These are phyloP conservation scores for Magnusiomyces sp. DNA, from an alignment of 1,139 yeast genomes.

Conservation along the genomic window DNA sequence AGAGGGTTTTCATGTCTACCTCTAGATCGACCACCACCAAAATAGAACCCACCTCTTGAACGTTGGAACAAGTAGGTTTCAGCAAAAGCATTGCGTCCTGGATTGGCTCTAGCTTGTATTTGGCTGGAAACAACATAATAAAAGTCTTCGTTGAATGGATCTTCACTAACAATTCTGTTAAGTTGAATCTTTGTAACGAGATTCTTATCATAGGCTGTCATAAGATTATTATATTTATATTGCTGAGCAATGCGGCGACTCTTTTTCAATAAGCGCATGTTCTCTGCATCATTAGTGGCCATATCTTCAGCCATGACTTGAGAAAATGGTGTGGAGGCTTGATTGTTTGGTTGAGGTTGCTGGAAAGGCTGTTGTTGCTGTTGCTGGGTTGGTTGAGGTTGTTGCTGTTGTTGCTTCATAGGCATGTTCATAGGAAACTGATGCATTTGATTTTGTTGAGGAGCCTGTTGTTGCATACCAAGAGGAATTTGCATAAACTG, in stretches of 20 bases:
- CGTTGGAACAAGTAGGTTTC: conserved; percentile 92
- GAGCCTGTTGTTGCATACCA: too few species aligned
- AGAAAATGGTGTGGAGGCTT: conserved; percentile 14
- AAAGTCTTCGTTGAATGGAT: conserved; percentile 94
- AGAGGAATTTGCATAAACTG: too few species aligned
- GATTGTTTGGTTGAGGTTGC: conserved; percentile 25
- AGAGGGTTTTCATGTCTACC: conserved; percentile 72
- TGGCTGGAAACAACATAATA: conserved; percentile 91
- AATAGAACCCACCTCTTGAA: conserved; percentile 38
- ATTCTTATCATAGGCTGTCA: conserved; percentile 96
- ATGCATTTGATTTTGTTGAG: too few species aligned
- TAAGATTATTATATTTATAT: conserved; percentile 78
- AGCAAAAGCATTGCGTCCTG: conserved; percentile 58
- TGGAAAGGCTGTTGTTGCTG: conserved; percentile 21
- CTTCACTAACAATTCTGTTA: conserved; percentile 93
- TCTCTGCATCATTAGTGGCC: conserved; percentile 21
- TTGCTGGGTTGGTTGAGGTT: conserved; percentile 20
- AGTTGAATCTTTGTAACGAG: conserved; percentile 89
- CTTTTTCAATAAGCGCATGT: conserved; percentile 47
- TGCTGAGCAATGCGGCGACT: conserved; percentile 75
- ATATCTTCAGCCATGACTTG: conserved; percentile 31
- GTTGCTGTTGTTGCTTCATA: conserved; percentile 12
- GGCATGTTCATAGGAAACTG: conserved; percentile 21
- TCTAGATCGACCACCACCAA: conserved; percentile 62
- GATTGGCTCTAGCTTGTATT: conserved; percentile 54